Evolutionary conservation across 139 green algal genomes (phyloP).

Genomic region (Tetraselmis chui): DNA sequence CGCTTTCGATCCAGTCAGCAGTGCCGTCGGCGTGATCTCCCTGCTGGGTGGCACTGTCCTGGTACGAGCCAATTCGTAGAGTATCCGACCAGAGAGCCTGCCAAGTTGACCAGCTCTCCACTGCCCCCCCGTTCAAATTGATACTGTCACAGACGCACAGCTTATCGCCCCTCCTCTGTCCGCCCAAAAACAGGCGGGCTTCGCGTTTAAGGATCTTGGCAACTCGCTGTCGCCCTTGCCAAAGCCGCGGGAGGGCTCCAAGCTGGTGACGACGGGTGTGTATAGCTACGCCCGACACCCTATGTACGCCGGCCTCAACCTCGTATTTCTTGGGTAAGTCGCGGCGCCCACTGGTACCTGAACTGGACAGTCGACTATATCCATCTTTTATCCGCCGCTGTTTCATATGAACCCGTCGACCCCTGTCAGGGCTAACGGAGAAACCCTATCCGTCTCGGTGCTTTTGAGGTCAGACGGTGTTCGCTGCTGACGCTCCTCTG

Average conservation of each 20-base stretch:
- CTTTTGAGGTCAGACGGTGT: too few species aligned
- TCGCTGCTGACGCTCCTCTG: too few species aligned
- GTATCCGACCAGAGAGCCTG: neutral
- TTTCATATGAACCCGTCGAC: too few species aligned
- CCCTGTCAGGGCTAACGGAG: too few species aligned
- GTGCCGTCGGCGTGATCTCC: neutral
- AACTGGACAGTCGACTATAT: too few species aligned
- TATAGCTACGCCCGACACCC: constrained; percentile 5
- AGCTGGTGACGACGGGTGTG: constrained; percentile 1
- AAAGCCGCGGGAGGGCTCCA: neutral
- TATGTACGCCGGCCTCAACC: constrained; percentile 8
- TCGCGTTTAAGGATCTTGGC: neutral
- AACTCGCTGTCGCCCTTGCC: constrained; percentile 4
- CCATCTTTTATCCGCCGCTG: too few species aligned
- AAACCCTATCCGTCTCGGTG: too few species aligned
- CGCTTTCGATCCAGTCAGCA: neutral
- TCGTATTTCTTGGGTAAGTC: neutral
- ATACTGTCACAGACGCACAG: too few species aligned
- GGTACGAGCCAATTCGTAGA: too few species aligned
- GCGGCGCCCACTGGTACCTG: too few species aligned
- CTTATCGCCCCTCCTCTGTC: neutral
- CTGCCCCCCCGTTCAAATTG: too few species aligned
- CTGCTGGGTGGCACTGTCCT: neutral
- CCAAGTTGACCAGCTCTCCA: neutral
- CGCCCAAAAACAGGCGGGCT: neutral